phyloP scores from a whole-genome alignment of 768 basidiomycete species.

The Infundibulicybe gibba region DNA sequence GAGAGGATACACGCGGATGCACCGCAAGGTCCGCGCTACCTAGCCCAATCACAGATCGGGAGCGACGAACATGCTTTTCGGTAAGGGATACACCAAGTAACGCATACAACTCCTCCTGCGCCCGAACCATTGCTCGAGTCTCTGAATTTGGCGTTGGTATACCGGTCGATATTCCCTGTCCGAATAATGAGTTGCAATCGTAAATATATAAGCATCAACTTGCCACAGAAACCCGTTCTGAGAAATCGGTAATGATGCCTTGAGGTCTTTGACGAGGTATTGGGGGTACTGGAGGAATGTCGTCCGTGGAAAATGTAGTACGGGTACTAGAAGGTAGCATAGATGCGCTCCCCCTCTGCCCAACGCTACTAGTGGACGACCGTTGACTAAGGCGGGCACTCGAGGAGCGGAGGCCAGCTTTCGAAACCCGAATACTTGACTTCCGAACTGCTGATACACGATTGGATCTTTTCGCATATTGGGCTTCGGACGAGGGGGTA shows the following conservation, averaged over 20 bases:
- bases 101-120: constrained; percentile 69
- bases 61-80: constrained; percentile 32
- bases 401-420: constrained; percentile 57
- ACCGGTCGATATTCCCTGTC: constrained; percentile 35
- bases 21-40: constrained; percentile 11
- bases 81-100: constrained; percentile 62
- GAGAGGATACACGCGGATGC: constrained; percentile 11
- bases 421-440: constrained; percentile 59
- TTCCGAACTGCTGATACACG: constrained; percentile 61
- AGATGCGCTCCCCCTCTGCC: constrained; percentile 26
- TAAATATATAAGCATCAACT: constrained; percentile 11
- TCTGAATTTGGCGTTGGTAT: constrained; percentile 46
- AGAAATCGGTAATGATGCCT: constrained; percentile 41
- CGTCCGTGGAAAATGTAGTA: constrained; percentile 21
- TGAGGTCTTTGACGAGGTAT: constrained; percentile 41
- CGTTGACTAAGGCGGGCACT: constrained; percentile 32
- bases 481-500: constrained; percentile 12
- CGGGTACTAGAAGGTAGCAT: constrained; percentile 28
- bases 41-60: constrained; percentile 32
- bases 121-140: constrained; percentile 53
- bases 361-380: constrained; percentile 43
- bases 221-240: constrained; percentile 39
- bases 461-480: constrained; percentile 42
- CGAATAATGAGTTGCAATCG: constrained; percentile 1
- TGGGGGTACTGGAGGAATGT: constrained; percentile 61